Evolutionary conservation across 2,329 filamentous ascomycete species (phyloP).

Genomic region (Ascochyta lentis): DNA sequence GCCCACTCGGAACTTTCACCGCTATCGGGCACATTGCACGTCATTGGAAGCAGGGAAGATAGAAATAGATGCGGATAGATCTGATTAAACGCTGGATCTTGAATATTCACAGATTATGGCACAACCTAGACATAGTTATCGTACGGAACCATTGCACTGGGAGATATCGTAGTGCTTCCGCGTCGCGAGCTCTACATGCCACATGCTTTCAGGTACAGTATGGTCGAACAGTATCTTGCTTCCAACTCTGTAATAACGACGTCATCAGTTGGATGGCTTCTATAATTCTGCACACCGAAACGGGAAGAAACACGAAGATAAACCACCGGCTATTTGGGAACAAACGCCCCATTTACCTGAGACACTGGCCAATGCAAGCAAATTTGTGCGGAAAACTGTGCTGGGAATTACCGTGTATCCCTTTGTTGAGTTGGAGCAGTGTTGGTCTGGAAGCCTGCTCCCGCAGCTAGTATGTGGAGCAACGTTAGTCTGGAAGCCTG

Average conservation of each 20-base stretch:
- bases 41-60: not conserved
- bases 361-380: not conserved
- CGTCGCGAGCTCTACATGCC: not conserved
- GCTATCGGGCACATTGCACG: not conserved
- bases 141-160: not conserved
- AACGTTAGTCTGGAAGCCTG: not conserved
- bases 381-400: not conserved
- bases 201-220: too few species aligned
- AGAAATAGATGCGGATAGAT: not conserved
- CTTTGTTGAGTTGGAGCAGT: not conserved
- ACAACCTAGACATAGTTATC: not conserved
- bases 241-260: not conserved
- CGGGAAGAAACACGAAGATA: not conserved
- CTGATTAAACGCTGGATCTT: not conserved
- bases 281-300: not conserved
- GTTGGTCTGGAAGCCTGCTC: not conserved
- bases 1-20: not conserved
- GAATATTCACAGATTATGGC: not conserved
- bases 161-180: not conserved
- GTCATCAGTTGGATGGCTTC: not conserved
- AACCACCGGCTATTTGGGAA: not conserved
- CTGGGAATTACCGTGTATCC: not conserved
- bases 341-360: not conserved
- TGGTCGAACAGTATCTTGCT: not conserved
- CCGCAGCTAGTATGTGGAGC: not conserved